These are phyloP conservation scores for Arctium lappa DNA, from an alignment of 129 eudicot species.

Conservation along the genomic window DNA sequence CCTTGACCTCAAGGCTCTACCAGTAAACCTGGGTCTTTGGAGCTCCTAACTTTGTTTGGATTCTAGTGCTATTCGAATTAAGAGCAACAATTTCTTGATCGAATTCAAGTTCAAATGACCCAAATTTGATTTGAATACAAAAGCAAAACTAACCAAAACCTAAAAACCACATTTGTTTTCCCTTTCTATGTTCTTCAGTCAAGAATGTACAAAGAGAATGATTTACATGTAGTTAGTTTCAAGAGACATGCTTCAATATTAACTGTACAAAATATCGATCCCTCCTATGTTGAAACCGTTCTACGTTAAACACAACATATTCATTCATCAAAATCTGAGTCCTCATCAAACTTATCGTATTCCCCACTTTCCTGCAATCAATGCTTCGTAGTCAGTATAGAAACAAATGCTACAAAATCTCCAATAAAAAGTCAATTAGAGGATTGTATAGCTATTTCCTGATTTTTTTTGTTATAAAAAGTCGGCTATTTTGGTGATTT, in stretches of 20 bases:
- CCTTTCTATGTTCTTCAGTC: not conserved
- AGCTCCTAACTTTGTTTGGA: not conserved
- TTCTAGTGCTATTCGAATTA: too few species aligned
- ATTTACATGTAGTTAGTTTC: conserved; percentile 10
- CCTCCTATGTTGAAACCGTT: not conserved
- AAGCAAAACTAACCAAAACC: not conserved
- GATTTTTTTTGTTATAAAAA: not conserved
- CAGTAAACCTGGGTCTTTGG: not conserved
- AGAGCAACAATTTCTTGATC: not conserved
- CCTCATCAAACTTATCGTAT: conserved; percentile 41
- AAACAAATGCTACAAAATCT: not conserved
- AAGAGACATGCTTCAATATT: not conserved
- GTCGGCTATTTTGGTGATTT: not conserved
- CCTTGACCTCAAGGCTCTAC: too few species aligned
- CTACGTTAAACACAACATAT: conserved; percentile 8
- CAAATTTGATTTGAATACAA: not conserved
- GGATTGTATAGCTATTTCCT: not conserved
- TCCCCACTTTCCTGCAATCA: conserved; percentile 70
- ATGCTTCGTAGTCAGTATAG: not conserved
- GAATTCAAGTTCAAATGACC: not conserved
- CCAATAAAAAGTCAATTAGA: not conserved
- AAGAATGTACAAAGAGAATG: conserved; percentile 15
- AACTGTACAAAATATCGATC: conserved; percentile 17
- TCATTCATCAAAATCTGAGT: conserved; percentile 52
- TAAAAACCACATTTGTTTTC: conserved; percentile 15